These are phyloP conservation scores for Podaxis carcinomalis DNA, from an alignment of 768 basidiomycete species.

Conservation along the genomic window DNA sequence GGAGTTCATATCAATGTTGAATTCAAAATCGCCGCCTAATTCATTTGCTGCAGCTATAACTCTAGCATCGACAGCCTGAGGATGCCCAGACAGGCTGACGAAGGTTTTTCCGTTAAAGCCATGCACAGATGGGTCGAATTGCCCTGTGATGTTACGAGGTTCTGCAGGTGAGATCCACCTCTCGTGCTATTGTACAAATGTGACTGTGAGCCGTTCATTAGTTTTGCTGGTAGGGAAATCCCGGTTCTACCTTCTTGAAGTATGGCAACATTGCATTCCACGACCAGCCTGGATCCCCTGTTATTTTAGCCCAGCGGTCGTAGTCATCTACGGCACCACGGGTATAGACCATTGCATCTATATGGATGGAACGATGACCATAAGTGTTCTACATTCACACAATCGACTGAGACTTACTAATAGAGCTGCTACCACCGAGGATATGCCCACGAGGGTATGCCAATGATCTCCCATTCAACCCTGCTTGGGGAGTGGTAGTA, in stretches of 20 bases:
- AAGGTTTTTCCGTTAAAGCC: constrained; percentile 26
- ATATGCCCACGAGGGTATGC: constrained; percentile 21
- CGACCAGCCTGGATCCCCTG: constrained; percentile 31
- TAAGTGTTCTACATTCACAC: not conserved
- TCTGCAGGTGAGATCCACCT: constrained; percentile 30
- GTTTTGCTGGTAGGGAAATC: not conserved
- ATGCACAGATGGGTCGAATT: constrained; percentile 34
- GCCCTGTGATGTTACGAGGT: constrained; percentile 29
- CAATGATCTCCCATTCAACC: constrained; percentile 17
- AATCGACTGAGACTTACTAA: constrained; percentile 6
- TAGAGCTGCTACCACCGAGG: constrained; percentile 28
- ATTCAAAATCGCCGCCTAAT: constrained; percentile 21
- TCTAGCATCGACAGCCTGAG: constrained; percentile 23
- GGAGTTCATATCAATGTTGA: constrained; percentile 24
- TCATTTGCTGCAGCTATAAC: constrained; percentile 27
- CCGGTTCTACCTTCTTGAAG: constrained; percentile 21
- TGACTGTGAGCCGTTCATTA: not conserved
- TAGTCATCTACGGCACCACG: constrained; percentile 28
- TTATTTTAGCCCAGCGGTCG: constrained; percentile 19
- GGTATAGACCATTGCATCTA: constrained; percentile 30
- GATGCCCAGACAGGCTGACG: constrained; percentile 28
- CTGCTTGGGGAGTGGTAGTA: constrained; percentile 22
- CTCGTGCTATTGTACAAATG: constrained; percentile 28
- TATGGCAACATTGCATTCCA: constrained; percentile 27
- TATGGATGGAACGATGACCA: not conserved